Base-by-base conservation (phyloP, 148 eudicot species). In the Chenopodium suecicum region DNA sequence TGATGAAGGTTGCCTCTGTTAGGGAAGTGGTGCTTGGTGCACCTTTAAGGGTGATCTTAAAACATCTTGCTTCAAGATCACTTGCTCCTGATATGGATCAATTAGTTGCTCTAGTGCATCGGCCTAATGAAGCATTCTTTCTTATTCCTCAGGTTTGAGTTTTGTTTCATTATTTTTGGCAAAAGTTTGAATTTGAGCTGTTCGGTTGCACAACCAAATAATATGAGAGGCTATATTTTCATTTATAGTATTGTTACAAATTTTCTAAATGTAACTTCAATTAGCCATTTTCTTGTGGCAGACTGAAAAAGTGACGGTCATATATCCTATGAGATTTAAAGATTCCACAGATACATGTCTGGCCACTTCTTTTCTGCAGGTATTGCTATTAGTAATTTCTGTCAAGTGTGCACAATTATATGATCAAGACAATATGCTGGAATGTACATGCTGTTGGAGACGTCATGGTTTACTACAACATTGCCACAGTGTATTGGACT, bases 21-120 rank as follows among this genome's bases (percentile, higher is more conserved):
- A 91, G 99, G 83, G 99, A 94, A 87, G 89, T 96, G 52, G 99
- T 96, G 46, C 83, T 92, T 86, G 99, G 98, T 83, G 99, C 99
- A 60, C 99, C 98, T 27, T 81, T 96, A 80, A 88, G 93, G 86
- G 91, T 91, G 81, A 80, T 94, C 77, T 80, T 96, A 37, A 94
- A 92, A 82, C 90, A 86, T 82, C 98, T 96, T 75, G 90, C 90
- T 81, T 87, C 92, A 64, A 92, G 93, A 86, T 88, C 92, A 77
- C 88, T 87, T 82, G 87, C 89, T 81, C 88, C 92, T 19, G 87
- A 89, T 76, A 82, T 81, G 80, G 86, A 88, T 75, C 79, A 64
- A 79, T 82, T 91, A 82, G 90, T 96, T 82, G 87, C 98, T 78
- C 87, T 96, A 54, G 99, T 96, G 68, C 99, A 96, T 81, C 93